Evolutionary conservation across 805 yeast genomes (phyloP).

Genomic region (Pichia kluyveri): DNA sequence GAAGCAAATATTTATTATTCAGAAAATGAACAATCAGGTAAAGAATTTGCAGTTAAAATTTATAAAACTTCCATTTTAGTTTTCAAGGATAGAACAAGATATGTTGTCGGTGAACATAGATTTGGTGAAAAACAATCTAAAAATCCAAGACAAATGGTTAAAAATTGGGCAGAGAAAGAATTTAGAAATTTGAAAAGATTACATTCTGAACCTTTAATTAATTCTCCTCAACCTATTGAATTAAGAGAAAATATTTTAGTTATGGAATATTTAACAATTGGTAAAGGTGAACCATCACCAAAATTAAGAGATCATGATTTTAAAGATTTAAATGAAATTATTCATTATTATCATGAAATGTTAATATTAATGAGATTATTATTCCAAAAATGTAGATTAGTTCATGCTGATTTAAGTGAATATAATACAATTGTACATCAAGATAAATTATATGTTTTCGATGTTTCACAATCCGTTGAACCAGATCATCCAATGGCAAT

Average conservation of each 20-base stretch:
- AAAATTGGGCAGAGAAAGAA: slow-evolving; percentile 98
- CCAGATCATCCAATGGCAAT: slow-evolving; percentile 97
- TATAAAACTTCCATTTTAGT: slow-evolving; percentile 94
- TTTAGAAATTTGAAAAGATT: slow-evolving; percentile 85
- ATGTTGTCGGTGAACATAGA: slow-evolving; percentile 92
- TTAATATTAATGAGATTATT: slow-evolving; percentile 76
- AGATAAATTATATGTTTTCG: slow-evolving; percentile 74
- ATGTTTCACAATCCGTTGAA: slow-evolving; percentile 95
- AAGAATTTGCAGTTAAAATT: slow-evolving; percentile 81
- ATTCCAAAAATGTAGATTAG: slow-evolving; percentile 81
- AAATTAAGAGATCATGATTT: slow-evolving; percentile 78
- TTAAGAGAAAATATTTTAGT: slow-evolving; percentile 84
- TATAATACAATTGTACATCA: slow-evolving; percentile 85
- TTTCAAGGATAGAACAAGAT: slow-evolving; percentile 93
- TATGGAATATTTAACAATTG: slow-evolving; percentile 80
- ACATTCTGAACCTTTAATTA: slow-evolving; percentile 58
- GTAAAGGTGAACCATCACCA: slow-evolving; percentile 87
- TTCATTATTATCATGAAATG: slow-evolving; percentile 65
- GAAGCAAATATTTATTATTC: slow-evolving; percentile 99
- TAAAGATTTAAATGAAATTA: slow-evolving; percentile 55
- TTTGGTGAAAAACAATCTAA: slow-evolving; percentile 79
- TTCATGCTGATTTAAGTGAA: slow-evolving; percentile 95
- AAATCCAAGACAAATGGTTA: slow-evolving; percentile 95
- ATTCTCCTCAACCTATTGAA: slow-evolving; percentile 90
- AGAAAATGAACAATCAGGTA: slow-evolving; percentile 31